These are phyloP conservation scores for Phaeotremella skinneri DNA, from an alignment of 768 basidiomycete species.

Conservation along the genomic window DNA sequence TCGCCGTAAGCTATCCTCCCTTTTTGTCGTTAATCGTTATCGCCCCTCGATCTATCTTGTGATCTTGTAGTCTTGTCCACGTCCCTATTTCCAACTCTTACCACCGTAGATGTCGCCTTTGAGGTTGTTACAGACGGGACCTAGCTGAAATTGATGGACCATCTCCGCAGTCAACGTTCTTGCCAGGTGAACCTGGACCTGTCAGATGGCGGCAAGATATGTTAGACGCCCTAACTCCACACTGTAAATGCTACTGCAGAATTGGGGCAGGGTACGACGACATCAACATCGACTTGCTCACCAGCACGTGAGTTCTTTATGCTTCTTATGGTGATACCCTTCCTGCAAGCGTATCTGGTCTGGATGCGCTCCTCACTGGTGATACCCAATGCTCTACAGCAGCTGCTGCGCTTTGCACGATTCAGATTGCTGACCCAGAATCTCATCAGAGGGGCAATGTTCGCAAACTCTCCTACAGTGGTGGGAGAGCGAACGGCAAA, in stretches of 20 bases:
- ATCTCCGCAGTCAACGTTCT: conserved; percentile 12
- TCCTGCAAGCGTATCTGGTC: too few relatives aligned
- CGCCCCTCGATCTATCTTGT: not conserved
- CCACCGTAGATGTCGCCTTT: not conserved
- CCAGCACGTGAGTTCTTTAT: conserved; percentile 28
- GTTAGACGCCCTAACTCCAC: conserved; percentile 21
- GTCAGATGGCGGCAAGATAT: conserved; percentile 13
- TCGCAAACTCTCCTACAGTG: conserved; percentile 31
- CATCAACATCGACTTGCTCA: conserved; percentile 50
- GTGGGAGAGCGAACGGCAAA: conserved; percentile 41
- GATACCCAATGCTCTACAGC: too few relatives aligned
- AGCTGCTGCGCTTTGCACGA: not conserved
- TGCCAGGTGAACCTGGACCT: conserved; percentile 14
- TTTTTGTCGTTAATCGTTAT: not conserved
- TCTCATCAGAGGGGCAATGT: conserved; percentile 20
- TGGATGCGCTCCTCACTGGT: too few relatives aligned
- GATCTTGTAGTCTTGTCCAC: not conserved
- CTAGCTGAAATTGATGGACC: not conserved
- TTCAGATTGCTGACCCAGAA: not conserved
- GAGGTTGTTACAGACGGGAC: not conserved
- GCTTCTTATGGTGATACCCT: not conserved
- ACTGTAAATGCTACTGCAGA: conserved; percentile 21
- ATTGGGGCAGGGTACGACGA: conserved; percentile 50
- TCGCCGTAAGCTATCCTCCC: not conserved
- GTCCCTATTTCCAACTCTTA: not conserved